Base-by-base conservation (phyloP, 2,329 filamentous ascomycete genomes). In the Aspergillus hortae region DNA sequence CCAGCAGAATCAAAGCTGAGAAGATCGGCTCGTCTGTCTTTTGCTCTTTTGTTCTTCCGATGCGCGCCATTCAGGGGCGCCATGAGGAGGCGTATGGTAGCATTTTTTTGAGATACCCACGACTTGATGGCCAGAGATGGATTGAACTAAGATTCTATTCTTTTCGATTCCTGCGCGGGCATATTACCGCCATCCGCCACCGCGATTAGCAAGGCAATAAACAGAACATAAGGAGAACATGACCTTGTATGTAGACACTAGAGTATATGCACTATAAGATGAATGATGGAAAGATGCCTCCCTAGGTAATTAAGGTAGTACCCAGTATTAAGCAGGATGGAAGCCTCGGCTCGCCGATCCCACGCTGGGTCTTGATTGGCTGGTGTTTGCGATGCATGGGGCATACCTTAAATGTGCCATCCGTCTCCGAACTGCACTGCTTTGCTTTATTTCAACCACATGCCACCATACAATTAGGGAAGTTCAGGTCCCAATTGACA, bases 1-100 rank as follows among this genome's bases (percentile, higher is more conserved):
- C 46, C 64, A 67, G 46, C 58, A 56, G 36, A 58, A 51, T 14
- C 44, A 41, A 12, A 32, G 44, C 14, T 56, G 47, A 53, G 21
- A 27, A 42, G 14, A 12, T 19, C 27, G n/a, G 12, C 11, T 15
- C 9, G n/a, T n/a, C 43, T 25, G 15, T 21, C 6, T 25, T 43
- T 15, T 44, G 41, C 27, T 35, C 33, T 15, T 9, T 25, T 30
- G 23, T 46, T 30, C 27, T 30, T 30, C 27, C 27, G 10, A 30
- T 30, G 27, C 27, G 6, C 27, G 7, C 7, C 27, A 11, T 30
- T 30, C 27, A 30, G 40, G 19, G 6, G 19, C 14, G 40, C 4
- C 40, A 42, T 42, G 40, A 42, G n/a, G 38, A 42, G 47, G 40
- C 30, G 27, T 44, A 49, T 35, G 33, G 32, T 44, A 32, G 33